A percentile compares a stretch with the other conserved stretches of the same genome.
Evolutionary conservation across 1,284 basidiomycete genomes (phyloP).

Genomic region (Hypsizygus ulmarius): DNA sequence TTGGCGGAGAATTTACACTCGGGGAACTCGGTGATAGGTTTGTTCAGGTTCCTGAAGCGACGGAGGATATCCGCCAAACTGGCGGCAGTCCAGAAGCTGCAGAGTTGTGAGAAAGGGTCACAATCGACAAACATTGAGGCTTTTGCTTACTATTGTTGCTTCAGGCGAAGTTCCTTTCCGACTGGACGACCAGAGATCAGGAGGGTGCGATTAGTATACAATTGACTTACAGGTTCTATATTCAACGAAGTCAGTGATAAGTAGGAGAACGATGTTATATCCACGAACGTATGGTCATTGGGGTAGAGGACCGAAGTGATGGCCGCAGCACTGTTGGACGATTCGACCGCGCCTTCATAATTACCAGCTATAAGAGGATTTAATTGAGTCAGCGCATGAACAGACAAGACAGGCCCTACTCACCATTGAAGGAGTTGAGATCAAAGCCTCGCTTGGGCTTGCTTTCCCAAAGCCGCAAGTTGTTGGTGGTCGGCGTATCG

Average conservation of each 20-base stretch:
- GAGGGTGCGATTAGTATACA: not conserved
- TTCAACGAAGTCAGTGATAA: not conserved
- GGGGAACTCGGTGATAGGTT: conserved; percentile 73
- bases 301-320: conserved; percentile 91
- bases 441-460: conserved; percentile 92
- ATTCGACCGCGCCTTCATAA: conserved; percentile 83
- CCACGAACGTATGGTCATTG: conserved; percentile 75
- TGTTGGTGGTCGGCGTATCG: conserved; percentile 75
- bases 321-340: conserved; percentile 84
- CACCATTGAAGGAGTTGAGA: conserved; percentile 88
- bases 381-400: not conserved
- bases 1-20: conserved; percentile 56
- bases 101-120: not conserved
- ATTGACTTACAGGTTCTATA: conserved; percentile 35
- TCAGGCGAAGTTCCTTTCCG: conserved; percentile 88
- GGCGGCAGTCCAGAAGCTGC: conserved; percentile 81
- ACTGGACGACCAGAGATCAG: conserved; percentile 38
- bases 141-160: conserved; percentile 76
- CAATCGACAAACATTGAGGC: not conserved
- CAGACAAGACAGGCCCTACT: conserved; percentile 8
- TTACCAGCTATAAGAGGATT: conserved; percentile 67
- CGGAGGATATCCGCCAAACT: conserved; percentile 84
- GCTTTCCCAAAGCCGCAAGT: conserved; percentile 78
- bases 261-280: not conserved
- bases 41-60: conserved; percentile 77